Evolutionary conservation across 257 asterid species (phyloP).

Genomic region (Galeopsis tetrahit): DNA sequence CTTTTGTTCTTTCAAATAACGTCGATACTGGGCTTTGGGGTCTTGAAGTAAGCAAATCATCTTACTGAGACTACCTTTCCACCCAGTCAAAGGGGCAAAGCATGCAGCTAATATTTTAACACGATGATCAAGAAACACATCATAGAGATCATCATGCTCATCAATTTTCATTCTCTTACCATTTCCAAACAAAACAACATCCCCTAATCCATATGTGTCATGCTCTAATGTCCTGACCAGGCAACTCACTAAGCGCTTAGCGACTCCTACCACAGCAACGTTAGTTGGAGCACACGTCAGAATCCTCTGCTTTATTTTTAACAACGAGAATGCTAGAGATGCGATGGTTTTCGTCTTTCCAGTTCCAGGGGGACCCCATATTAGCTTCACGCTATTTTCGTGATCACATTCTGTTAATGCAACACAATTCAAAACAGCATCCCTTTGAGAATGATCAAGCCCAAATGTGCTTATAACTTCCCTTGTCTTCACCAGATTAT

Average conservation of each 20-base stretch:
- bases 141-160: constrained; percentile 57
- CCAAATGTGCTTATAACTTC: constrained; percentile 30
- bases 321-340: constrained; percentile 41
- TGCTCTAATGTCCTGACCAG: constrained; percentile 36
- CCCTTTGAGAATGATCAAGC: constrained; percentile 58
- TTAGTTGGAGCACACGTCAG: constrained; percentile 77
- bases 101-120: constrained; percentile 41
- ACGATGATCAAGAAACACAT: constrained; percentile 68
- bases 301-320: constrained; percentile 53
- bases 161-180: constrained; percentile 62
- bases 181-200: constrained; percentile 70
- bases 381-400: constrained; percentile 46
- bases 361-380: constrained; percentile 93
- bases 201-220: constrained; percentile 69
- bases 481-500: constrained; percentile 17
- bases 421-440: constrained; percentile 51
- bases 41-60: constrained; percentile 55
- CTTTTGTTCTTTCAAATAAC: constrained; percentile 33
- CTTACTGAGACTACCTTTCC: constrained; percentile 43
- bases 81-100: constrained; percentile 52
- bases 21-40: constrained; percentile 44
- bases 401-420: constrained; percentile 54
- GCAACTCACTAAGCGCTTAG: constrained; percentile 43
- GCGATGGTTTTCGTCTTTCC: constrained; percentile 73
- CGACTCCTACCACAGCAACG: constrained; percentile 43